Evolutionary conservation across 2,329 filamentous ascomycete genomes (phyloP).

Genomic region (Colletotrichum tanaceti): DNA sequence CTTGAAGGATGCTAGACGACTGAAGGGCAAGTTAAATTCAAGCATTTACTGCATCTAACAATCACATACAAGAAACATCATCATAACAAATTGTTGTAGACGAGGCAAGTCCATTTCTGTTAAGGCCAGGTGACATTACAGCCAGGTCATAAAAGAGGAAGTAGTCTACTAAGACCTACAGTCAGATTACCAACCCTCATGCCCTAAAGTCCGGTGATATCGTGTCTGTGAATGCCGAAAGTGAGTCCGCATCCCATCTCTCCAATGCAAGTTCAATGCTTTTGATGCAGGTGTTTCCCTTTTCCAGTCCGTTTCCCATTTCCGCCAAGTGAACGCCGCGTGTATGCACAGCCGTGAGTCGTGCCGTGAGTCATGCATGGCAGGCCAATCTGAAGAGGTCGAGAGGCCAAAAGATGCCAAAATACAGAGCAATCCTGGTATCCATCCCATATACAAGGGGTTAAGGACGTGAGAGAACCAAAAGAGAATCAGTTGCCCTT

Average conservation of each 20-base stretch:
- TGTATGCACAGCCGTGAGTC: conserved; percentile 25
- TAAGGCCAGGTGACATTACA: conserved; percentile 8
- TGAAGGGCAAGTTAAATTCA: not conserved
- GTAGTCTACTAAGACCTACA: conserved; percentile 23
- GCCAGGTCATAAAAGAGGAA: not conserved
- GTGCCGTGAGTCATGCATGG: conserved; percentile 19
- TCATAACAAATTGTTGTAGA: not conserved
- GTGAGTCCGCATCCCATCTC: conserved; percentile 2
- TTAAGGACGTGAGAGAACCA: conserved; percentile 7
- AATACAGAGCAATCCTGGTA: conserved; percentile 21
- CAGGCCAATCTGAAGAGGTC: conserved; percentile 16
- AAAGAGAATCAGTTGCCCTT: conserved; percentile 27
- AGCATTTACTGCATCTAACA: not conserved
- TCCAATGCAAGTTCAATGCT: conserved; percentile 16
- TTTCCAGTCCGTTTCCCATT: conserved; percentile 13
- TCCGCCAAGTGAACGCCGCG: conserved; percentile 26
- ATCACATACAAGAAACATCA: not conserved
- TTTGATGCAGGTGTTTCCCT: conserved; percentile 31
- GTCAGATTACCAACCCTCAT: conserved; percentile 18
- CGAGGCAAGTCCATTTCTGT: not conserved
- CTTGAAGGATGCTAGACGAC: not conserved
- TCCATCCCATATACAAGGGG: conserved; percentile 22
- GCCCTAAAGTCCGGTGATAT: conserved; percentile 26
- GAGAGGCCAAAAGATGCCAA: conserved; percentile 23
- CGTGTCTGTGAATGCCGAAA: conserved; percentile 6